Evolutionary conservation across 257 asterid species (phyloP).

Genomic region (Solanum rostratum): DNA sequence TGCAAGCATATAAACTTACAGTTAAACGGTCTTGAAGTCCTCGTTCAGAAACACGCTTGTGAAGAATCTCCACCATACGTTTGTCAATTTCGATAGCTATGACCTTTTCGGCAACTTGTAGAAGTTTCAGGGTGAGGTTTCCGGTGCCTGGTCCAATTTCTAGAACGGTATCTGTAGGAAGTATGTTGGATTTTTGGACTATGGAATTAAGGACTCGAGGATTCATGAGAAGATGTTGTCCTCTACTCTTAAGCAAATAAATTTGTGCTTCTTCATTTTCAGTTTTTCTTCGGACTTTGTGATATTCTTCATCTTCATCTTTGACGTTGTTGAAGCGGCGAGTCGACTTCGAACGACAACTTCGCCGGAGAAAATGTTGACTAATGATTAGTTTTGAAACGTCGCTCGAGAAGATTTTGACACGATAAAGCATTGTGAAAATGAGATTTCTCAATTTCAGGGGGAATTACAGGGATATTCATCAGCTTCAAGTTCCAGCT

Average conservation of each 20-base stretch:
- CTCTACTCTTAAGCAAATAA: slow-evolving; percentile 63
- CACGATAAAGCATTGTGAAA: slow-evolving; percentile 23
- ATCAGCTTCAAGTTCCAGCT: neutral
- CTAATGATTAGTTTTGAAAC: slow-evolving; percentile 1
- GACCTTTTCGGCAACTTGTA: slow-evolving; percentile 56
- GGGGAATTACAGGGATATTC: neutral
- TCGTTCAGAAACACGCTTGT: slow-evolving; percentile 42
- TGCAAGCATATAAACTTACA: slow-evolving; percentile 26
- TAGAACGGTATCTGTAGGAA: slow-evolving; percentile 62
- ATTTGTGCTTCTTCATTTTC: slow-evolving; percentile 16
- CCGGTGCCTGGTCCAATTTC: slow-evolving; percentile 99
- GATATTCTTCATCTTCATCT: slow-evolving; percentile 20
- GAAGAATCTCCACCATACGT: slow-evolving; percentile 70
- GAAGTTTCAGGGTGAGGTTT: slow-evolving; percentile 82
- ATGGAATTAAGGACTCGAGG: slow-evolving; percentile 59
- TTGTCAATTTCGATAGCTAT: slow-evolving; percentile 70
- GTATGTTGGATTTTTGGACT: slow-evolving; percentile 47
- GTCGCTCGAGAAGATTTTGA: slow-evolving; percentile 5
- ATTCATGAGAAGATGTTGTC: slow-evolving; percentile 85
- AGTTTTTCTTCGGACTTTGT: slow-evolving; percentile 1
- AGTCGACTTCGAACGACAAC: slow-evolving; percentile 30
- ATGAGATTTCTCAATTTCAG: neutral
- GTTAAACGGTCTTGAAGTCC: slow-evolving; percentile 45
- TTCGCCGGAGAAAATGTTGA: slow-evolving; percentile 9
- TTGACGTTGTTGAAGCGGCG: slow-evolving; percentile 6